phyloP scores from a whole-genome alignment of 202 grass and related monocot species.

The Panicum virgatum region DNA sequence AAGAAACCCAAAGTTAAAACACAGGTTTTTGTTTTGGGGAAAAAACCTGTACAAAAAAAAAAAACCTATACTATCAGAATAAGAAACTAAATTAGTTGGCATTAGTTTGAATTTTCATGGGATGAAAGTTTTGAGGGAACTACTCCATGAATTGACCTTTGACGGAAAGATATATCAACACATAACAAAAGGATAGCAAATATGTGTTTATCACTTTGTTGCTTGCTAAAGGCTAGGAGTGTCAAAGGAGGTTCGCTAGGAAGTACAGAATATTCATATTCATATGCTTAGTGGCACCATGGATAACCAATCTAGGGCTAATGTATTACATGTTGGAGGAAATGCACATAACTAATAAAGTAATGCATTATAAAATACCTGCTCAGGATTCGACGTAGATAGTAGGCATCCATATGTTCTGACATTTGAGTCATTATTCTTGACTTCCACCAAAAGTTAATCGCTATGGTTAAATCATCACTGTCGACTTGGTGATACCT shows the following conservation, averaged over 20 bases:
- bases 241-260: background rate
- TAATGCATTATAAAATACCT: slow-evolving; percentile 64
- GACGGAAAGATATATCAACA: background rate
- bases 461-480: slow-evolving; percentile 85
- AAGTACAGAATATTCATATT: slow-evolving; percentile 17
- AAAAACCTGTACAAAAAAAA: no score
- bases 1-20: no score
- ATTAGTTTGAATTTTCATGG: background rate
- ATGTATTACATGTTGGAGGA: slow-evolving; percentile 17
- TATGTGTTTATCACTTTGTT: background rate
- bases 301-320: slow-evolving; percentile 1
- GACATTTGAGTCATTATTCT: slow-evolving; percentile 81
- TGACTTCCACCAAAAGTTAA: slow-evolving; percentile 98
- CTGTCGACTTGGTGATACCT: slow-evolving; percentile 99
- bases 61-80: no score
- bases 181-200: background rate
- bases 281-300: background rate
- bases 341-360: slow-evolving; percentile 15
- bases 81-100: slow-evolving; percentile 20
- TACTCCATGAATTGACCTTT: slow-evolving; percentile 8
- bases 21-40: no score
- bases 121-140: background rate
- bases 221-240: background rate
- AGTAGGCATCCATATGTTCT: slow-evolving; percentile 97
- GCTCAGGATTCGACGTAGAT: slow-evolving; percentile 77